Base-by-base conservation (phyloP, 1,284 basidiomycete genomes). In the Puccinia triticina region DNA sequence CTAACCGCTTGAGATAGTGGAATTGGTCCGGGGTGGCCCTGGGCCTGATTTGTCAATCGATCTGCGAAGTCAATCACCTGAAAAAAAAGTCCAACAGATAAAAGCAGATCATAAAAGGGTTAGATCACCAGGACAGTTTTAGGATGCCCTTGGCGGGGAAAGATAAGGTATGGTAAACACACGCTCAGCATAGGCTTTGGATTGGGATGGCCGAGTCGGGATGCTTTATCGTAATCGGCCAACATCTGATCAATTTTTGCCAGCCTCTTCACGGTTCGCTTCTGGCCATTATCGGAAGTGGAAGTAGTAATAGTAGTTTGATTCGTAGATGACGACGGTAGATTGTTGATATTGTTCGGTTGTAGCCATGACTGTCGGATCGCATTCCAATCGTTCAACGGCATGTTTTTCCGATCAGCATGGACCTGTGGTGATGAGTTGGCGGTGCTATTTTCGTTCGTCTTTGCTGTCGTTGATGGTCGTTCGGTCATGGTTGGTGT, bases 1-100 rank as follows among this genome's bases (percentile, higher is more conserved):
- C 34, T 55, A 55, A 73, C 71, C 34, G 71, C 71, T 73, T 73
- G 71, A 73, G 71, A 73, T 23, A 73, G 71, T 55, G 71, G 50
- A 18, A 73, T 73, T 26, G 71, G 71, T 8, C 8, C 12, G 34
- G 23, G 29, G 50, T 69, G 66, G 43, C 66, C 11, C 34, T 7
- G 4, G 5, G 10, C 29, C 53, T 37, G 29, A 26, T 73, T 55
- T 1, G 71, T 73, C 50, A 73, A 37, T 73, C 71, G 48, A 37
- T 55, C 48, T n/a, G 71, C 71, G 50, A 73, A 73, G 53, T 55
- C 32, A 57, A 73, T 55, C 11, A 73, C 34, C 71, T 73, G 50
- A 11, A 37, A 73, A 40, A 11, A 8, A 48, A 7, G n/a, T 29
- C 3, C 29, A 69, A 29, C 46, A 69, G 43, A 69, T 12, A 26